Evolutionary conservation across 345 rosid genomes (phyloP).

Genomic region (Eucalyptus curtisii): DNA sequence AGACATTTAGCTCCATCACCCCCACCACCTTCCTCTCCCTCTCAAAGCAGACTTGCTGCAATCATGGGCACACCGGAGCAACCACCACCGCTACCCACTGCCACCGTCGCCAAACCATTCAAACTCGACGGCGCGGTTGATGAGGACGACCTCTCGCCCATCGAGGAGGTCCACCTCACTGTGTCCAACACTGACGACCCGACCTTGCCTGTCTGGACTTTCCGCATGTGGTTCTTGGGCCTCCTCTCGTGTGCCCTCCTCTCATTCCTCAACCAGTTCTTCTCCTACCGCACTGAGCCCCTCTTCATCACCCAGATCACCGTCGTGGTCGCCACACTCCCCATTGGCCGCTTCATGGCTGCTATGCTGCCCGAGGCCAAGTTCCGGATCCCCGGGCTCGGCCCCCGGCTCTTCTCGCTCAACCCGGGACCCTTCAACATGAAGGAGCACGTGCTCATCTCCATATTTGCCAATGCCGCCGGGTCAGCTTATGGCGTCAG

Average conservation of each 20-base stretch:
- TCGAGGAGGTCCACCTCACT: slow-evolving; percentile 70
- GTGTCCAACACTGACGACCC: slow-evolving; percentile 74
- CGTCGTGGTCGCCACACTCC: slow-evolving; percentile 67
- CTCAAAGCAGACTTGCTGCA: not conserved
- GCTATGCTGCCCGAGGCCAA: slow-evolving; percentile 40
- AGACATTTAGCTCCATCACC: not conserved
- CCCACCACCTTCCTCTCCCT: not conserved
- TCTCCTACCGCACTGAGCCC: slow-evolving; percentile 78
- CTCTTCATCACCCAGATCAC: slow-evolving; percentile 72
- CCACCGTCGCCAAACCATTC: slow-evolving; percentile 5
- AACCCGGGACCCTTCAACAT: slow-evolving; percentile 84
- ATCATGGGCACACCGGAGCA: not conserved
- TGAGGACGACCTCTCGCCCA: slow-evolving; percentile 46
- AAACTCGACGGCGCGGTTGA: not conserved
- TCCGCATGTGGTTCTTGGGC: slow-evolving; percentile 83
- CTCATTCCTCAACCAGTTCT: slow-evolving; percentile 79
- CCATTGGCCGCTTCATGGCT: slow-evolving; percentile 66
- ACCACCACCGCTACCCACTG: not conserved
- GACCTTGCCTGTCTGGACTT: slow-evolving; percentile 75
- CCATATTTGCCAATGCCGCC: slow-evolving; percentile 78
- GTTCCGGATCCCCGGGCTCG: slow-evolving; percentile 51
- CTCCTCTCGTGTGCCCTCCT: slow-evolving; percentile 56
- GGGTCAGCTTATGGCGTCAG: slow-evolving; percentile 62
- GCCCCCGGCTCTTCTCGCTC: slow-evolving; percentile 42
- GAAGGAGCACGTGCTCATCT: slow-evolving; percentile 75